These are phyloP conservation scores for Pleurotus citrinopileatus DNA, from an alignment of 768 basidiomycete species.

Conservation along the genomic window DNA sequence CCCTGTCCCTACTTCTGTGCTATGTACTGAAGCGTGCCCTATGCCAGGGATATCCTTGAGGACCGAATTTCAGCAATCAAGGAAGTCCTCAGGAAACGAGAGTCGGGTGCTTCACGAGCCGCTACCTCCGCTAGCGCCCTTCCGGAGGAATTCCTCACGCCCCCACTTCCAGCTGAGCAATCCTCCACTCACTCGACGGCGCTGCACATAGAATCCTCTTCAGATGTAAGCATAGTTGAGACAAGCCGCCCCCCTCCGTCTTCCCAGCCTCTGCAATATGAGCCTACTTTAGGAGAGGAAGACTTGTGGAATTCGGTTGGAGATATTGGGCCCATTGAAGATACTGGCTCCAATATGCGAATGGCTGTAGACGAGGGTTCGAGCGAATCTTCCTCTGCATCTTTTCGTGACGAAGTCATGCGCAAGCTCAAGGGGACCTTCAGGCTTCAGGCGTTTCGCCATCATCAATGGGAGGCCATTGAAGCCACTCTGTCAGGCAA, in stretches of 20 bases:
- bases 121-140: too few species aligned
- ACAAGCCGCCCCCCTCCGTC: background rate
- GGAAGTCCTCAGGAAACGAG: conserved; percentile 26
- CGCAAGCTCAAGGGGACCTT: conserved; percentile 58
- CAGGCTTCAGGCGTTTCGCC: conserved; percentile 63
- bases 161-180: too few species aligned
- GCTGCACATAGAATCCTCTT: too few species aligned
- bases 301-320: conserved; percentile 1
- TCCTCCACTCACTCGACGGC: too few species aligned
- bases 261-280: background rate
- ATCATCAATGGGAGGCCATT: conserved; percentile 86
- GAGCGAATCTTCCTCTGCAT: conserved; percentile 1
- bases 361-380: background rate
- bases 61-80: conserved; percentile 37
- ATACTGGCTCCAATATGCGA: background rate
- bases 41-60: conserved; percentile 32
- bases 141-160: too few species aligned
- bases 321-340: background rate
- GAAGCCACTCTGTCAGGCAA: conserved; percentile 71
- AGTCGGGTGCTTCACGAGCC: background rate
- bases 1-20: background rate
- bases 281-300: conserved; percentile 6
- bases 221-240: background rate
- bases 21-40: conserved; percentile 1
- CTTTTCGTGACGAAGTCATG: conserved; percentile 49